phyloP scores from a whole-genome alignment of 179 eudicot species.

The Amaranthus tricolor region DNA sequence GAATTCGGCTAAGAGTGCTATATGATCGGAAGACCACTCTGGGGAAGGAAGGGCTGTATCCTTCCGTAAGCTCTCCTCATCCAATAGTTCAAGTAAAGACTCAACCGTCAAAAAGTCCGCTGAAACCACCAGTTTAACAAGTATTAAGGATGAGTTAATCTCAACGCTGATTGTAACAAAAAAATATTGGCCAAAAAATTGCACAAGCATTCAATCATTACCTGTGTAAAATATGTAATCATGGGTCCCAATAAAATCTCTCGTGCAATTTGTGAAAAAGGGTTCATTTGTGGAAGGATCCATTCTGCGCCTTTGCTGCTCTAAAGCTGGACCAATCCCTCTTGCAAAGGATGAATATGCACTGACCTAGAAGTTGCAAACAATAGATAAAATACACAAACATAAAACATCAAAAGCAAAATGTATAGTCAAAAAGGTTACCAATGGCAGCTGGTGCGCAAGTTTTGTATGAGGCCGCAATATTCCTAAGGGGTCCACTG shows the following conservation, averaged over 20 bases:
- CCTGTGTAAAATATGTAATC: slow-evolving; percentile 96
- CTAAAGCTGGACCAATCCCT: slow-evolving; percentile 63
- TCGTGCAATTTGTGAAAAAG: slow-evolving; percentile 83
- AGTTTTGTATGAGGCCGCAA: slow-evolving; percentile 80
- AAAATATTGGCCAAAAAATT: background rate
- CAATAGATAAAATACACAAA: slow-evolving; percentile 1
- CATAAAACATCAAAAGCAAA: slow-evolving; percentile 7
- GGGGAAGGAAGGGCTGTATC: slow-evolving; percentile 99
- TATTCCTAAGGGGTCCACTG: slow-evolving; percentile 81
- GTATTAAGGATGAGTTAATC: background rate
- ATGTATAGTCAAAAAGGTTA: slow-evolving; percentile 27
- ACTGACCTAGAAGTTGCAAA: slow-evolving; percentile 59
- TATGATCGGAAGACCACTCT: slow-evolving; percentile 99
- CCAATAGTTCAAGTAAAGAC: slow-evolving; percentile 89
- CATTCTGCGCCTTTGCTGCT: slow-evolving; percentile 80
- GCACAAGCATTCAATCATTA: slow-evolving; percentile 19
- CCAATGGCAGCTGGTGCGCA: slow-evolving; percentile 86
- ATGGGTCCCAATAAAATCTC: slow-evolving; percentile 92
- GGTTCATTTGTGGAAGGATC: slow-evolving; percentile 91
- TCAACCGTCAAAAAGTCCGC: slow-evolving; percentile 95
- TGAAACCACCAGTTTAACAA: slow-evolving; percentile 35
- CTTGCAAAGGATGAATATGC: slow-evolving; percentile 90
- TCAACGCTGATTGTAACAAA: background rate
- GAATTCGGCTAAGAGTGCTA: slow-evolving; percentile 94
- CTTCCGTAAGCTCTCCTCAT: slow-evolving; percentile 91